phyloP scores from a whole-genome alignment of 129 eudicot species.

The Dittrichia graveolens region DNA sequence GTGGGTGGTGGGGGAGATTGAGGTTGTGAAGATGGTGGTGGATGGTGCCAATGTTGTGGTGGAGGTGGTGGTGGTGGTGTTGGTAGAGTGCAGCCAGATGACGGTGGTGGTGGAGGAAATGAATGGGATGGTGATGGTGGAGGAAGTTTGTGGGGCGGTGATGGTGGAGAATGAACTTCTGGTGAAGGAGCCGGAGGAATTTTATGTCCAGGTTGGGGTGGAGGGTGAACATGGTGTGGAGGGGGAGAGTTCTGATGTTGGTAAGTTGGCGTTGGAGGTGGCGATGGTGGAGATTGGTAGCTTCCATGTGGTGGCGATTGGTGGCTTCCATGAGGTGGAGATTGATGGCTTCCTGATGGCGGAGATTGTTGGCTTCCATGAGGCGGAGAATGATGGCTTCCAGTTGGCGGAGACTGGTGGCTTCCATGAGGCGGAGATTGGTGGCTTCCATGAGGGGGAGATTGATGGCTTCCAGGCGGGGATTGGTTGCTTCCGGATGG shows the following conservation, averaged over 20 bases:
- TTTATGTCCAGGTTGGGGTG: too few relatives aligned
- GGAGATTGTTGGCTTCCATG: slow-evolving; percentile 8
- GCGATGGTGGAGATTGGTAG: too few relatives aligned
- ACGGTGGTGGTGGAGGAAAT: slow-evolving; percentile 21
- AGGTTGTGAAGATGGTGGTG: slow-evolving; percentile 31
- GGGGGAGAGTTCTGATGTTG: too few relatives aligned
- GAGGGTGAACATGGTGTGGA: too few relatives aligned
- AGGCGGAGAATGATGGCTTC: slow-evolving; percentile 19
- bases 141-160: slow-evolving; percentile 22
- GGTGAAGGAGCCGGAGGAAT: slow-evolving; percentile 38
- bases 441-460: slow-evolving; percentile 9
- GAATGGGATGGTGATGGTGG: slow-evolving; percentile 45
- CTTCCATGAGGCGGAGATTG: slow-evolving; percentile 15
- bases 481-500: slow-evolving; percentile 7
- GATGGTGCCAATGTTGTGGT: slow-evolving; percentile 16
- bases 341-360: slow-evolving; percentile 5
- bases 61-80: slow-evolving; percentile 40
- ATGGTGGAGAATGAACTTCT: slow-evolving; percentile 29
- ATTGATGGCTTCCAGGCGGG: slow-evolving; percentile 16
- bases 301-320: too few relatives aligned
- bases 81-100: slow-evolving; percentile 23
- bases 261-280: too few relatives aligned
- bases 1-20: slow-evolving; percentile 22
- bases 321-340: too few relatives aligned
- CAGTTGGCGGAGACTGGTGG: slow-evolving; percentile 12